Evolutionary conservation across 1,139 yeast species (phyloP), one percentile per base, ranked within the genome.

Genomic region (Candida glucosophila): DNA sequence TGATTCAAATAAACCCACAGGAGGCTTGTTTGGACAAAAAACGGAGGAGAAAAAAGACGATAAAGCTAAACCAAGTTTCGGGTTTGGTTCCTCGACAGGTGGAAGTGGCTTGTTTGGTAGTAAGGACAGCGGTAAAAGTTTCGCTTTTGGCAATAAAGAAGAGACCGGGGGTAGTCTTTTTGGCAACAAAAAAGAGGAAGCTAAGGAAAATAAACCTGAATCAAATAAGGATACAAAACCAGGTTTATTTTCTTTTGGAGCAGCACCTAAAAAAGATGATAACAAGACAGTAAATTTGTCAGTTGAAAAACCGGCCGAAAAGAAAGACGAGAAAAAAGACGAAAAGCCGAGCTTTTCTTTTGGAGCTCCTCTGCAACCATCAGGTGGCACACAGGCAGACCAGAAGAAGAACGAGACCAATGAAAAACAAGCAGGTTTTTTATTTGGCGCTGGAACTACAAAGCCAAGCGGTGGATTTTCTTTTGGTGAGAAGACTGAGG

Each of bases 401-500:
- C 22, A 22, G 14, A 33, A 34, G 4, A 37, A 31, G 10, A 35
- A 30, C 13, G 29, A 29, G 16, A 28, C 31, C 21, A 15, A 27
- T 13, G 12, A n/a, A n/a, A n/a, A n/a, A n/a, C n/a, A n/a, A n/a
- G n/a, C 36, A 12, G 31, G 31, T 18, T 31, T 43, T 21, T 20
- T 32, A 12, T 28, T 52, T 39, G 44, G 57, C 11, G 35, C 44
- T 9, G 43, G 42, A 27, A 36, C 43, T n/a, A n/a, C n/a, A n/a
- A 30, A 29, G 16, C 29, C 31, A 20, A 15, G 27, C 12, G 12
- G 35, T 11, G 31, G 31, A 19, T 31, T 43, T 21, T 20, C 33
- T 13, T 28, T 52, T 39, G 44, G 57, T 12, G 35, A 44, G 8
- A 43, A 42, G 27, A 36, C 43, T 15, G 51, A 39, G 9, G 58